phyloP scores from a whole-genome alignment of 768 basidiomycete genomes.

The Cyathus striatus region DNA sequence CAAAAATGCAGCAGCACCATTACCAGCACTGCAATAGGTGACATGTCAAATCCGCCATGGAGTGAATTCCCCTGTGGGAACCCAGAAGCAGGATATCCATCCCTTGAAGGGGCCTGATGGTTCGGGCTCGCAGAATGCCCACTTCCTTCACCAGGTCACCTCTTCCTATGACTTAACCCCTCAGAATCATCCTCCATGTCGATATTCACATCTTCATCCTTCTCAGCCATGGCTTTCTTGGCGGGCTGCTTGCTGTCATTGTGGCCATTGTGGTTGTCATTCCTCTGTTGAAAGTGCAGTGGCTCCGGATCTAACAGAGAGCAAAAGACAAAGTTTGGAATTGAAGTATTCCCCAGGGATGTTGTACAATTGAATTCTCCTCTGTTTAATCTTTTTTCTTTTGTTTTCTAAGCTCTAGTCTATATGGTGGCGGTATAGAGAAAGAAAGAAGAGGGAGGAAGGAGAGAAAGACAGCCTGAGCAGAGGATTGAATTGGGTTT shows the following conservation, averaged over 20 bases:
- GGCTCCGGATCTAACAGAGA: no score
- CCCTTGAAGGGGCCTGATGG: constrained; percentile 18
- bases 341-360: no score
- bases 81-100: constrained; percentile 8
- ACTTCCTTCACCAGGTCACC: constrained; percentile 26
- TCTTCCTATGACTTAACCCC: constrained; percentile 17
- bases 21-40: constrained; percentile 44
- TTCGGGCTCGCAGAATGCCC: constrained; percentile 32
- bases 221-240: constrained; percentile 15
- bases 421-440: no score
- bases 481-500: no score
- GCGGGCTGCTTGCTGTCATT: constrained; percentile 41
- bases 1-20: constrained; percentile 20
- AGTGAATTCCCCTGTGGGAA: constrained; percentile 9
- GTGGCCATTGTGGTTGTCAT: constrained; percentile 43
- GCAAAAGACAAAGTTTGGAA: no score
- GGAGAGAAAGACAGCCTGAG: no score
- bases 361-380: no score
- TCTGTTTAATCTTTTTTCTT: no score
- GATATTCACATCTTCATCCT: constrained; percentile 47
- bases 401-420: no score
- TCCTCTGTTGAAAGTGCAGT: no score
- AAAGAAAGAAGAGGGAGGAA: no score
- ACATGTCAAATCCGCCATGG: constrained; percentile 53
- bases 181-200: constrained; percentile 33